Conservation (phyloP, 495 filamentous ascomycete species). For the Tetracladium setigerum region DNA sequence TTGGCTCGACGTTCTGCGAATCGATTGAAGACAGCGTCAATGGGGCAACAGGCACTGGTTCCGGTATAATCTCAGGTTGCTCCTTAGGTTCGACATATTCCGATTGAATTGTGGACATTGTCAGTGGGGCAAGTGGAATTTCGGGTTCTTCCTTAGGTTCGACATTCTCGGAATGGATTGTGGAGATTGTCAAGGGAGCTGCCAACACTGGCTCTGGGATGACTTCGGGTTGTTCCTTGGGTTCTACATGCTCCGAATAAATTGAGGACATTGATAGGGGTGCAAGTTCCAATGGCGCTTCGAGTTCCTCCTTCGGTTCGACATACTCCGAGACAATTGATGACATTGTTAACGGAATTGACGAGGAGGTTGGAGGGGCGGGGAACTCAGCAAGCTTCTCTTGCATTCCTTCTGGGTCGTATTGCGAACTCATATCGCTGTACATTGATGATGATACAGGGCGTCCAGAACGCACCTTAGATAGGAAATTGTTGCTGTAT, state of each 20-base stretch:
- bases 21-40: conserved; percentile 25
- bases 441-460: conserved; percentile 21
- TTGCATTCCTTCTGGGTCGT: conserved; percentile 29
- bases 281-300: background rate
- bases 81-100: conserved; percentile 31
- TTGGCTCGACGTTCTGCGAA: conserved; percentile 18
- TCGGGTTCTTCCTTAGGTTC: conserved; percentile 22
- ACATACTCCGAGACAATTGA: conserved; percentile 10
- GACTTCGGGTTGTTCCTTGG: conserved; percentile 13
- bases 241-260: conserved; percentile 25
- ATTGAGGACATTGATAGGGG: conserved; percentile 18
- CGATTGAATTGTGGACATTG: conserved; percentile 29
- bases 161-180: conserved; percentile 10
- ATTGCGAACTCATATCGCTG: conserved; percentile 23
- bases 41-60: conserved; percentile 4
- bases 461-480: conserved; percentile 2
- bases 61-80: conserved; percentile 9
- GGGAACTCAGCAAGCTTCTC: conserved; percentile 40
- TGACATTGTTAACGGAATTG: background rate
- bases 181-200: background rate
- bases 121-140: conserved; percentile 11
- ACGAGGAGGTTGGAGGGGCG: conserved; percentile 32
- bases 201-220: background rate
- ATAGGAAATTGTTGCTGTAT: conserved; percentile 4
- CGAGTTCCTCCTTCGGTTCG: conserved; percentile 10